phyloP scores from a whole-genome alignment of 2,329 filamentous ascomycete species.

The Penicillium sp. region DNA sequence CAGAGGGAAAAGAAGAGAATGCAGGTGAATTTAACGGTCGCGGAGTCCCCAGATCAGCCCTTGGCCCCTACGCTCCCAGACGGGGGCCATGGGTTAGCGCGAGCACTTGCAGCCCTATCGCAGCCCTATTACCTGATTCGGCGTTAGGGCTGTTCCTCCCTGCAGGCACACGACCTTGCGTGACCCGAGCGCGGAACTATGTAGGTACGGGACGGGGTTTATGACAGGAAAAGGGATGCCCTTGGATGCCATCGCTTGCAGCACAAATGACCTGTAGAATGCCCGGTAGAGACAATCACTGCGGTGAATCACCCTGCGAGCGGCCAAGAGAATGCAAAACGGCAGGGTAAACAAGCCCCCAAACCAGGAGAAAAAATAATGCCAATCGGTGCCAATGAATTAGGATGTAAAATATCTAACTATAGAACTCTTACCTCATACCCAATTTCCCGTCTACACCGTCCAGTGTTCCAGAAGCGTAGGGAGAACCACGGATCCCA shows the following conservation, averaged over 20 bases:
- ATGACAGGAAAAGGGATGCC: background rate
- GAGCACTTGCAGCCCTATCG: background rate
- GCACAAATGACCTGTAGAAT: conserved; percentile 1
- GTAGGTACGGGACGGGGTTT: background rate
- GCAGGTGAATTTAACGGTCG: background rate
- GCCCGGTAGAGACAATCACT: background rate
- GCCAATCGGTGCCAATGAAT: conserved; percentile 1
- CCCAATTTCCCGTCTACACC: background rate
- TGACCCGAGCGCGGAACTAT: conserved; percentile 11
- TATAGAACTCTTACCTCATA: background rate
- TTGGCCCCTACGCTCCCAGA: background rate
- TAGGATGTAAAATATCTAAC: background rate
- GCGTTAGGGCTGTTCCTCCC: conserved; percentile 23
- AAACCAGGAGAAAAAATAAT: conserved; percentile 2
- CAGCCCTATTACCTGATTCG: conserved; percentile 25
- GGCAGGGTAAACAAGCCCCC: background rate
- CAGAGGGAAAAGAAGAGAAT: background rate
- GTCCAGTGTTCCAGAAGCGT: conserved; percentile 7
- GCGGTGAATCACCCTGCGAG: conserved; percentile 1
- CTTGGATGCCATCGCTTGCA: conserved; percentile 3
- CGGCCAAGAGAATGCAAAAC: conserved; percentile 4
- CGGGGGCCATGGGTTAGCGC: background rate
- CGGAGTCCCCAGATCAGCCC: conserved; percentile 4
- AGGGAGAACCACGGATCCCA: conserved; percentile 15
- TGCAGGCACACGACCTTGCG: conserved; percentile 16